Conservation (phyloP, 164 flowering plant genomes). For the grape (Vitis vinifera) region ASM3070453v1 NC_081808.1:2050501-2051000, state of each 20-base stretch:
- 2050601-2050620: constrained; percentile 43
- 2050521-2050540: constrained; percentile 4
- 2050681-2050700: constrained; percentile 25
- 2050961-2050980: background rate
- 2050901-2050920: constrained; percentile 15
- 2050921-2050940: background rate
- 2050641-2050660: constrained; percentile 73
- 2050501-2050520: too few relatives aligned
- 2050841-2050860: constrained; percentile 41
- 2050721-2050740: constrained; percentile 5
- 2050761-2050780: constrained; percentile 10
- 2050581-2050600: constrained; percentile 30
- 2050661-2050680: constrained; percentile 28
- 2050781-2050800: constrained; percentile 18
- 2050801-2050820: constrained; percentile 23
- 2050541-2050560: constrained; percentile 41
- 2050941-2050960: background rate
- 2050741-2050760: constrained; percentile 4
- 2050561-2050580: constrained; percentile 23
- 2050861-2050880: constrained; percentile 46
- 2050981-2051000: background rate
- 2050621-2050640: constrained; percentile 74
- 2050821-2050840: constrained; percentile 19
- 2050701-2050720: constrained; percentile 9
- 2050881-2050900: constrained; percentile 63